Evolutionary conservation across 345 rosid genomes (phyloP).

Genomic region (Salix viminalis): DNA sequence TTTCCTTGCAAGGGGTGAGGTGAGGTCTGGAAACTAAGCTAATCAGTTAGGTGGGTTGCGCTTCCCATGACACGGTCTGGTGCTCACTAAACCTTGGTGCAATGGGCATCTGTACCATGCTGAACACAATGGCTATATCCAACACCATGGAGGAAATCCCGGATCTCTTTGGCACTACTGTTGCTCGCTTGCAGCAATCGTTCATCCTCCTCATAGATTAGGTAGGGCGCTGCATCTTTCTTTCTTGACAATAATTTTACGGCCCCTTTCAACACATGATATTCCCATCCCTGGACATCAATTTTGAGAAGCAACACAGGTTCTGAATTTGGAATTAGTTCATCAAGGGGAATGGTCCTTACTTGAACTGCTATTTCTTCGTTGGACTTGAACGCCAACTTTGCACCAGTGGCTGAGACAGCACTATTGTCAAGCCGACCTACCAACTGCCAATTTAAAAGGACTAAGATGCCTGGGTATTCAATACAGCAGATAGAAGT

Average conservation of each 20-base stretch:
- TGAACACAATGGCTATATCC: constrained; percentile 68
- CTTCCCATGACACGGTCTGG: not conserved
- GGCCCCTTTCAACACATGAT: constrained; percentile 87
- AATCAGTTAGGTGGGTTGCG: not conserved
- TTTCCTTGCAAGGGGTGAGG: not conserved
- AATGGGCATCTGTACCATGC: constrained; percentile 81
- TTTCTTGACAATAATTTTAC: constrained; percentile 65
- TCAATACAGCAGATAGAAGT: not conserved
- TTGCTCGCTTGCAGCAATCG: constrained; percentile 82
- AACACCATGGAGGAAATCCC: constrained; percentile 54
- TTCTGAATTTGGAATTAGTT: constrained; percentile 55
- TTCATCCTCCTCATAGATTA: constrained; percentile 93
- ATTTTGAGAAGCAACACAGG: constrained; percentile 68
- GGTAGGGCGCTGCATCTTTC: constrained; percentile 70
- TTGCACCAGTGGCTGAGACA: constrained; percentile 84
- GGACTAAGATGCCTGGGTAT: not conserved
- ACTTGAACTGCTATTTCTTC: constrained; percentile 88
- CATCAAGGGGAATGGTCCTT: constrained; percentile 74
- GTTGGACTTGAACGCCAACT: constrained; percentile 87
- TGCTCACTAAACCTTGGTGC: constrained; percentile 33
- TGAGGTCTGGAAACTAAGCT: not conserved
- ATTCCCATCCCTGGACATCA: constrained; percentile 98
- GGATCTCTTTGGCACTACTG: constrained; percentile 73
- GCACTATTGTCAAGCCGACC: constrained; percentile 98
- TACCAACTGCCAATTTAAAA: constrained; percentile 52